Evolutionary conservation across 495 filamentous ascomycete species (phyloP), one percentile per base, ranked within the genome.

Genomic region (Astrothelium subdiscretum): DNA sequence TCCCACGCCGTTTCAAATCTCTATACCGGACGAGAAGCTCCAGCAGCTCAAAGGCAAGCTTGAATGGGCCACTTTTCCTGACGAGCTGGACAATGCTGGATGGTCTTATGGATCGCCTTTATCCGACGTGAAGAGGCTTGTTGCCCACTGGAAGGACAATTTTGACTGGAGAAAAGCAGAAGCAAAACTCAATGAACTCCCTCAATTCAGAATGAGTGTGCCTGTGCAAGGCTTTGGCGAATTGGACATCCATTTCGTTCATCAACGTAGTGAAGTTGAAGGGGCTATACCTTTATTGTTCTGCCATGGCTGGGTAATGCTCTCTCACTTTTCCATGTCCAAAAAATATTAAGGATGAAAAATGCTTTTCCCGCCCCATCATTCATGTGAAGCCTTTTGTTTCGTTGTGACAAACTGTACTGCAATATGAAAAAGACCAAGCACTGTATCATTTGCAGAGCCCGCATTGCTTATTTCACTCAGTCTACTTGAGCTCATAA

Each of bases 81-180:
- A 75, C 20, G 76, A 38, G 63, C 64, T 74, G 24, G 70, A 69
- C 24, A 63, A 62, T 10, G 65, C 68, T 6, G 69, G 69, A 52
- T 78, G 76, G 75, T 65, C 68, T 26, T 73, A 75, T 63, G 81
- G 80, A 5, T 71, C 77, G 1, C 81, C 81, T 24, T 71, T 83
- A 11, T 66, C 73, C 2, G 81, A 81, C 43, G 71, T 85, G 12
- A 81, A 80, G 65, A 71, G 78, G 29, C 62, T 84, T 32, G 72
- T 75, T 0, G 65, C 73, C 15, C 74, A 81, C 66, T 85, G 81
- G 82, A 58, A 71, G 57, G 64, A 78, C 44, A 72, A 71, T 12
- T 76, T 71, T 60, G 70, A 75, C 58, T 76, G 72, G 73, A 60
- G 70, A 44, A 65, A 60, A 22, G 61, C 65, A 20, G 75, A 77